A percentile compares a stretch with the other conserved stretches of the same genome.
Conservation (phyloP, 1,284 basidiomycete species). For the Neolentinus lepideus region DNA sequence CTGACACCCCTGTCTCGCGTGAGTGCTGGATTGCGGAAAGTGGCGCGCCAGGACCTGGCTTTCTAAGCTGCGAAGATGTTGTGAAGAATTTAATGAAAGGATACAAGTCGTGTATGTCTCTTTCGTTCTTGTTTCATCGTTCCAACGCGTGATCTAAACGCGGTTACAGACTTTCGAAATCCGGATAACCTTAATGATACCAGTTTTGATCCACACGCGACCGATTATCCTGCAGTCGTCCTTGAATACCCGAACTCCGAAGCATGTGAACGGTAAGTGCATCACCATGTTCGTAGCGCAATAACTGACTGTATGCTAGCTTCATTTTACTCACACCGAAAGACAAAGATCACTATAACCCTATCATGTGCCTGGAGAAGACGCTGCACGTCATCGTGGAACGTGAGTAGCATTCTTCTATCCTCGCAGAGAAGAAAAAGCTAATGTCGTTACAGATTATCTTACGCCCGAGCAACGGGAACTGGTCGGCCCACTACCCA, state of each 20-base stretch:
- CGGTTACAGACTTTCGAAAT: constrained; percentile 53
- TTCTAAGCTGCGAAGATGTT: constrained; percentile 55
- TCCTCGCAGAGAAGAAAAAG: constrained; percentile 4
- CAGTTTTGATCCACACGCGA: constrained; percentile 53
- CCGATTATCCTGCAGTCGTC: constrained; percentile 48
- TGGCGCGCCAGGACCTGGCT: constrained; percentile 39
- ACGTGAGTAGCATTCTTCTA: constrained; percentile 37
- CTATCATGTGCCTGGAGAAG: constrained; percentile 64
- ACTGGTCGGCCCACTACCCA: constrained; percentile 59
- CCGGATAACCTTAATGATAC: constrained; percentile 48
- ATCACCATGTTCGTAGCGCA: constrained; percentile 4
- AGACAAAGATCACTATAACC: constrained; percentile 76
- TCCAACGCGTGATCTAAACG: neutral
- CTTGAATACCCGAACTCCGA: constrained; percentile 67
- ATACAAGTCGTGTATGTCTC: constrained; percentile 57
- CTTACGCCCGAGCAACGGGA: constrained; percentile 55
- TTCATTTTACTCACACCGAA: constrained; percentile 67
- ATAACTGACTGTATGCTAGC: constrained; percentile 25
- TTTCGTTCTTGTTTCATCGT: neutral
- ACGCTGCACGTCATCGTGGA: constrained; percentile 62
- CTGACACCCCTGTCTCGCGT: constrained; percentile 18
- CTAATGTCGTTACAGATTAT: constrained; percentile 41
- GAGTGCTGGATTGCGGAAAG: constrained; percentile 46
- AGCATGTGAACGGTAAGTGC: constrained; percentile 52
- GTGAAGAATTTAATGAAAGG: constrained; percentile 51